These are phyloP conservation scores for Lipomyces kockii DNA, from an alignment of 805 yeast species.

Conservation along the genomic window DNA sequence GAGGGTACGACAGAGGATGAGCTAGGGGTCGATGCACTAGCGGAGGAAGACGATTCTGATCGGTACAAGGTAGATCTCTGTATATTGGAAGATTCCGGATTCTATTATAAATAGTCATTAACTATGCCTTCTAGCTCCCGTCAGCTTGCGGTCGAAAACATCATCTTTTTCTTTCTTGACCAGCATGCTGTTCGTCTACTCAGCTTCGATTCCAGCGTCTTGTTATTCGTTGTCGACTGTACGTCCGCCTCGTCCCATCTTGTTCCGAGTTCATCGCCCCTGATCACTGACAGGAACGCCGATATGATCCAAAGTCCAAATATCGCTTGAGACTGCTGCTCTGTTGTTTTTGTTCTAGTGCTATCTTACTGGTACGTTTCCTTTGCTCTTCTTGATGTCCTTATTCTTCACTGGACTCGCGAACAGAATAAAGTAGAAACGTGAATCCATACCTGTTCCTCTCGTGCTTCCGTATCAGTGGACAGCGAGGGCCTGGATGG, in stretches of 20 bases:
- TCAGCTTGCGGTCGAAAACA: background rate
- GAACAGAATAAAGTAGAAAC: slow-evolving; percentile 12
- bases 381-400: background rate
- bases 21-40: background rate
- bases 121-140: background rate
- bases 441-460: slow-evolving; percentile 20
- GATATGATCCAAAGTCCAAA: too few relatives aligned
- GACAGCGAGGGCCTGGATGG: background rate
- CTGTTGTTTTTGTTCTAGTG: background rate
- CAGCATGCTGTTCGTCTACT: background rate
- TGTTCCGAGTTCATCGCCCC: slow-evolving; percentile 2
- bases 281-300: too few relatives aligned
- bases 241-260: slow-evolving; percentile 2
- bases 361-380: background rate
- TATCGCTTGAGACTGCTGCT: slow-evolving; percentile 2
- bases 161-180: background rate
- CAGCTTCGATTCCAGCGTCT: background rate
- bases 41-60: background rate
- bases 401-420: slow-evolving; percentile 4
- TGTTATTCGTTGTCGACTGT: background rate
- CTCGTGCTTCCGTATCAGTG: slow-evolving; percentile 3
- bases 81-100: background rate
- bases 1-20: background rate
- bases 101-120: background rate
- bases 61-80: background rate